Conservation (phyloP, 257 asterid genomes). For the Nicotiana tomentosiformis region DNA sequence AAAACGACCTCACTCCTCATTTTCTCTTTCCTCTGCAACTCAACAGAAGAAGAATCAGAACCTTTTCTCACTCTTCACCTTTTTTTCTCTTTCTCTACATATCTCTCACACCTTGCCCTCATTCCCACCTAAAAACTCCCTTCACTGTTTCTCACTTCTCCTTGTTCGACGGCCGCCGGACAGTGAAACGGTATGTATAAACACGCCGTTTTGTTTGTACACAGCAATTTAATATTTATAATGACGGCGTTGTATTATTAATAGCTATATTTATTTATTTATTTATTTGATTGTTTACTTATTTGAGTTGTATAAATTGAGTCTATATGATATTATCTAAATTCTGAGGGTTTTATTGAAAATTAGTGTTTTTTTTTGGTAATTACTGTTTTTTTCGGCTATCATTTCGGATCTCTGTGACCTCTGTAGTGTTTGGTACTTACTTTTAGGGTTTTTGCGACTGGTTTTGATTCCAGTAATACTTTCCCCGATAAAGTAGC, state of each 20-base stretch:
- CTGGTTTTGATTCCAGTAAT: conserved; percentile 15
- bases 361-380: conserved; percentile 22
- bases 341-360: conserved; percentile 19
- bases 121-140: conserved; percentile 22
- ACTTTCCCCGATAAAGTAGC: conserved; percentile 9
- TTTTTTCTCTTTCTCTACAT: conserved; percentile 22
- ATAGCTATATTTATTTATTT: neutral
- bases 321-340: conserved; percentile 14
- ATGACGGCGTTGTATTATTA: neutral
- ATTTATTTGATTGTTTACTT: neutral
- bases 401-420: conserved; percentile 57
- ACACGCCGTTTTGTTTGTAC: conserved; percentile 21
- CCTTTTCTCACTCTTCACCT: conserved; percentile 32
- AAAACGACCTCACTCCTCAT: conserved; percentile 20
- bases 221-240: neutral
- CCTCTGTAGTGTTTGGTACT: conserved; percentile 29
- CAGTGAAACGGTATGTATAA: conserved; percentile 28
- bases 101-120: conserved; percentile 5
- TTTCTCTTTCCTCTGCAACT: conserved; percentile 19
- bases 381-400: conserved; percentile 32
- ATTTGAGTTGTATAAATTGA: neutral
- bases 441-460: conserved; percentile 40
- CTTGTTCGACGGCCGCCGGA: conserved; percentile 28
- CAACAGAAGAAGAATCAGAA: conserved; percentile 33
- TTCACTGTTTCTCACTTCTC: conserved; percentile 21